Percentiles rank a stretch among this genome's conserved stretches.
Evolutionary conservation across 371 early-diverging fungal genomes (phyloP).

Genomic region (Rhizomucor pusillus): DNA sequence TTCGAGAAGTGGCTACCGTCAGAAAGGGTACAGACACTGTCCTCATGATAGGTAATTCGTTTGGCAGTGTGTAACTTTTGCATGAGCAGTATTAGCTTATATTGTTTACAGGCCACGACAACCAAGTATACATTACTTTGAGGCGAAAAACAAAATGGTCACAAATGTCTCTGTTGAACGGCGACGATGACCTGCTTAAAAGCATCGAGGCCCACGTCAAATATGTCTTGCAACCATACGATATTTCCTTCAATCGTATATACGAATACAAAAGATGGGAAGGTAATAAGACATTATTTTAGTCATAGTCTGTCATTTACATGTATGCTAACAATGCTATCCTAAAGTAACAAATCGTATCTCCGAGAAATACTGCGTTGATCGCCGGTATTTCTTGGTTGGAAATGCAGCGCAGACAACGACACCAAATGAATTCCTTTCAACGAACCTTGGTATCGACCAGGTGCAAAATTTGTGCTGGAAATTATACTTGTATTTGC

Average conservation of each 20-base stretch:
- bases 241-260: constrained; percentile 23
- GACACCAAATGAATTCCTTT: constrained; percentile 27
- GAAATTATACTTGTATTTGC: constrained; percentile 29
- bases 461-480: constrained; percentile 37
- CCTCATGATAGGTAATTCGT: no score
- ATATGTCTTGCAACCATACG: constrained; percentile 30
- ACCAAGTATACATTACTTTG: constrained; percentile 26
- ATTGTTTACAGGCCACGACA: constrained; percentile 22
- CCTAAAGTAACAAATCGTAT: constrained; percentile 2
- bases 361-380: constrained; percentile 17
- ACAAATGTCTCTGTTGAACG: constrained; percentile 11
- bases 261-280: constrained; percentile 26
- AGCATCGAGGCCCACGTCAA: constrained; percentile 19
- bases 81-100: neutral
- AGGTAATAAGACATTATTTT: constrained; percentile 15
- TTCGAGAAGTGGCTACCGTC: constrained; percentile 19
- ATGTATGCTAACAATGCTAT: neutral
- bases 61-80: constrained; percentile 4
- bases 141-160: constrained; percentile 37
- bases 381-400: constrained; percentile 31
- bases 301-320: neutral
- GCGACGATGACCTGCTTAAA: constrained; percentile 31
- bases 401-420: constrained; percentile 32
- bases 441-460: constrained; percentile 25
- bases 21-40: constrained; percentile 10